Conservation (phyloP, 1,284 basidiomycete genomes). For the Mycena citricolor region DNA sequence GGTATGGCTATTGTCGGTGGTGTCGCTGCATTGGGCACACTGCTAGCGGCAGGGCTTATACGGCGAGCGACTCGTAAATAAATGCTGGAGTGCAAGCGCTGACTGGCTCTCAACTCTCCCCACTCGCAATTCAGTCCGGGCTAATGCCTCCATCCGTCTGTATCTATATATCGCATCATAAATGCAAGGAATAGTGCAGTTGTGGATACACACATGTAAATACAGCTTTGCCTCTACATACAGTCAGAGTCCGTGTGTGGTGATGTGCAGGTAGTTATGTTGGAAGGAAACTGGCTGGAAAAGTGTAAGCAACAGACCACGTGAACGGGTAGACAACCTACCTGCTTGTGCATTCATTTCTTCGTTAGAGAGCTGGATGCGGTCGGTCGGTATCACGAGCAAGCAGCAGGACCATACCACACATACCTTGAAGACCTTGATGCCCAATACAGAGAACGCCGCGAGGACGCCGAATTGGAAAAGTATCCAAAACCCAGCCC, state of each 20-base stretch:
- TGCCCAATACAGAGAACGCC: slow-evolving; percentile 69
- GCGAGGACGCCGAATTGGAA: slow-evolving; percentile 67
- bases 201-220: slow-evolving; percentile 10
- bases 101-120: slow-evolving; percentile 20
- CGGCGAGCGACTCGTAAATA: slow-evolving; percentile 81
- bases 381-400: slow-evolving; percentile 10
- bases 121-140: slow-evolving; percentile 17
- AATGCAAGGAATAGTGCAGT: slow-evolving; percentile 16
- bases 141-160: slow-evolving; percentile 17
- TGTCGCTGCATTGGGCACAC: slow-evolving; percentile 81
- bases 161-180: slow-evolving; percentile 14
- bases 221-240: neutral
- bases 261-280: slow-evolving; percentile 28
- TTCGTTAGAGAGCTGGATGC: slow-evolving; percentile 43
- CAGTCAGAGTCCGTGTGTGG: slow-evolving; percentile 5
- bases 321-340: slow-evolving; percentile 29
- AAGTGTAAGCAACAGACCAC: slow-evolving; percentile 17
- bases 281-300: slow-evolving; percentile 43
- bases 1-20: slow-evolving; percentile 95
- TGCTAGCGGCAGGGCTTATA: slow-evolving; percentile 81
- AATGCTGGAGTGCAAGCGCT: slow-evolving; percentile 26
- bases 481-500: slow-evolving; percentile 74
- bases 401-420: too few species aligned
- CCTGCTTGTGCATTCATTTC: slow-evolving; percentile 62
- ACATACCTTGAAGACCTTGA: slow-evolving; percentile 69